Evolutionary conservation across 257 asterid genomes (phyloP).

Genomic region (Ballota nigra): DNA sequence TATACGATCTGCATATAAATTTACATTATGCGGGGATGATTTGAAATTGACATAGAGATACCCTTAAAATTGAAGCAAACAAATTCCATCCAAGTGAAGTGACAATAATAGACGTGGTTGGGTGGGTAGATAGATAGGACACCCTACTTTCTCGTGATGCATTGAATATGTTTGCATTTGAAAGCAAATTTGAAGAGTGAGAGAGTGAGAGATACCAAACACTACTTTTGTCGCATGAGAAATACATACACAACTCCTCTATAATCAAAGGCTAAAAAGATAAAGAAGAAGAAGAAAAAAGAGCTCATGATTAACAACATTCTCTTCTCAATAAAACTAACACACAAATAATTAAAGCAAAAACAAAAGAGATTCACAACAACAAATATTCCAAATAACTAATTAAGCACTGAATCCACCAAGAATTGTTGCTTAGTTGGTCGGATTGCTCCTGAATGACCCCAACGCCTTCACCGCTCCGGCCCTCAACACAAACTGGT

Average conservation of each 20-base stretch:
- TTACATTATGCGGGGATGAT: too few relatives aligned
- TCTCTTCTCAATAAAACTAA: conserved; percentile 28
- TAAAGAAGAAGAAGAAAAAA: neutral
- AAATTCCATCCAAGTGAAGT: neutral
- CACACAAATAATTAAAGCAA: conserved; percentile 22
- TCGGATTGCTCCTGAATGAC: conserved; percentile 89
- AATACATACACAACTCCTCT: conserved; percentile 17
- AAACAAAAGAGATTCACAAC: conserved; percentile 23
- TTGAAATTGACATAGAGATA: neutral
- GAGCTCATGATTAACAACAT: conserved; percentile 11
- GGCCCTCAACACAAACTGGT: conserved; percentile 82
- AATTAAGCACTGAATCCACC: conserved; percentile 7
- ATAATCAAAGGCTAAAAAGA: neutral
- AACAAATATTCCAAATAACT: neutral
- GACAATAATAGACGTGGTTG: neutral
- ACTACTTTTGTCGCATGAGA: conserved; percentile 4
- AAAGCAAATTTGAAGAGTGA: neutral
- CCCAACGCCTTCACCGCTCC: conserved; percentile 85
- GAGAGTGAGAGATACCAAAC: neutral
- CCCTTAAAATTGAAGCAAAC: neutral
- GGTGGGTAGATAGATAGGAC: neutral
- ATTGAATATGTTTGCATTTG: conserved; percentile 1
- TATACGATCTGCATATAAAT: too few relatives aligned
- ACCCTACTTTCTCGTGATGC: neutral
- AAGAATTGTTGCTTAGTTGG: conserved; percentile 42